These are phyloP conservation scores for Chimonanthus salicifolius DNA, from an alignment of 164 flowering plant genomes.

Conservation along the genomic window DNA sequence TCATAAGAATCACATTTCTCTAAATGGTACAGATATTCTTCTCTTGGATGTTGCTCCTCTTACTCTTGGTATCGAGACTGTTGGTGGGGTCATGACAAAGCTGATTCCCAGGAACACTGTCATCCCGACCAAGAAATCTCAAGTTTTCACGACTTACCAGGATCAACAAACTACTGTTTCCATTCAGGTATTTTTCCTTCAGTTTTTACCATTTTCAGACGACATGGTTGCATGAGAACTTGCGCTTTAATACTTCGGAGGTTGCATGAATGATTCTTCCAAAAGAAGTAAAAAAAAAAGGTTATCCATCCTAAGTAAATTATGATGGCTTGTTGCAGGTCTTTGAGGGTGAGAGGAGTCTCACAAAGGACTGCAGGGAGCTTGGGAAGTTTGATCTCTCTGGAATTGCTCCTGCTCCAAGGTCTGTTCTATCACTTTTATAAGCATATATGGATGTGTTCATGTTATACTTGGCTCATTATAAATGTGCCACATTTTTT, in stretches of 20 bases:
- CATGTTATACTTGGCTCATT: neutral
- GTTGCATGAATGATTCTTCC: neutral
- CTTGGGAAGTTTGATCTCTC: constrained; percentile 51
- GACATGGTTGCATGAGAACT: neutral
- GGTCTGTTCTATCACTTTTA: constrained; percentile 17
- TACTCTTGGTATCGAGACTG: constrained; percentile 56
- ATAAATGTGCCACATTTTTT: neutral
- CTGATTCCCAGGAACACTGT: constrained; percentile 53
- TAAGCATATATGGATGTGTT: neutral
- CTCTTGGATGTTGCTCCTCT: constrained; percentile 49
- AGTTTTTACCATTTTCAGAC: neutral
- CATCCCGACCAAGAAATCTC: constrained; percentile 62
- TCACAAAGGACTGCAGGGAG: constrained; percentile 53
- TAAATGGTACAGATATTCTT: constrained; percentile 25
- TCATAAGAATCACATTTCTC: neutral
- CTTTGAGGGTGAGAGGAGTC: constrained; percentile 51
- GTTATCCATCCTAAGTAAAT: neutral
- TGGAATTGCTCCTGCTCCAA: constrained; percentile 64
- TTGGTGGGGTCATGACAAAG: constrained; percentile 58
- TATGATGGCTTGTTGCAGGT: constrained; percentile 25
- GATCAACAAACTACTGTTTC: constrained; percentile 49
- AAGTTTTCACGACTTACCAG: constrained; percentile 48
- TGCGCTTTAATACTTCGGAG: neutral
- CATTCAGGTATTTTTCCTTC: constrained; percentile 26
- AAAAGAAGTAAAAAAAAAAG: neutral